These are phyloP conservation scores for Saccharomycopsis phalli DNA, from an alignment of 1,139 yeast species.

Conservation along the genomic window DNA sequence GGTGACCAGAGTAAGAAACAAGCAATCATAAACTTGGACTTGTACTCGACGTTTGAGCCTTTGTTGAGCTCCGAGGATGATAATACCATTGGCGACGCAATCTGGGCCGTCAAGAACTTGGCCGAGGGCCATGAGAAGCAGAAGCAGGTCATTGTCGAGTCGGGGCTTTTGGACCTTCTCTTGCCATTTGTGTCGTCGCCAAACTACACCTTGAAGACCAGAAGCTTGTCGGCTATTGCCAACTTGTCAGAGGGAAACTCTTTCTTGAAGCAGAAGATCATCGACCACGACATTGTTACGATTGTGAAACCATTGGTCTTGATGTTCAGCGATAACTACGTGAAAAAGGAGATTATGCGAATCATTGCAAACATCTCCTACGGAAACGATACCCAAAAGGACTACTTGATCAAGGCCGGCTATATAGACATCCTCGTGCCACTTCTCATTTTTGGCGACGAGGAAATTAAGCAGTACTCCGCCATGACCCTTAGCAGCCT, in stretches of 20 bases:
- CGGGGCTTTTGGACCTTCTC: constrained; percentile 13
- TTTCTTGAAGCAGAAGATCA: constrained; percentile 15
- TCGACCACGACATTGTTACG: constrained; percentile 15
- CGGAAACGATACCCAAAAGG: constrained; percentile 13
- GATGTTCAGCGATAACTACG: constrained; percentile 17
- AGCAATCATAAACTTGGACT: constrained; percentile 17
- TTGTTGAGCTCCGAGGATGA: constrained; percentile 6
- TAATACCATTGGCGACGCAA: constrained; percentile 14
- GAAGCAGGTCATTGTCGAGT: constrained; percentile 13
- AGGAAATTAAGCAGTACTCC: constrained; percentile 15
- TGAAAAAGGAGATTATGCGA: constrained; percentile 17
- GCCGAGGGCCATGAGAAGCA: constrained; percentile 17
- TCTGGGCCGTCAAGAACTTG: constrained; percentile 19
- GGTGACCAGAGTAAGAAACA: constrained; percentile 19
- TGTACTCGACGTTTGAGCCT: constrained; percentile 13
- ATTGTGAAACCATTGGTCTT: constrained; percentile 19
- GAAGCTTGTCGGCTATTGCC: constrained; percentile 16
- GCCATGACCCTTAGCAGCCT: constrained; percentile 16
- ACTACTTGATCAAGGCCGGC: constrained; percentile 15
- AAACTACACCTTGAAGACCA: constrained; percentile 15
- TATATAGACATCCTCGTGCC: constrained; percentile 20
- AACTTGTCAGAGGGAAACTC: constrained; percentile 16
- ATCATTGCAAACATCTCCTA: constrained; percentile 13
- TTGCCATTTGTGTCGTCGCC: constrained; percentile 14
- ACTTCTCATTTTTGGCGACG: constrained; percentile 19